Evolutionary conservation across 2,329 filamentous ascomycete genomes (phyloP), one percentile per base, ranked within the genome.

Genomic region (Metarhizium anisopliae): DNA sequence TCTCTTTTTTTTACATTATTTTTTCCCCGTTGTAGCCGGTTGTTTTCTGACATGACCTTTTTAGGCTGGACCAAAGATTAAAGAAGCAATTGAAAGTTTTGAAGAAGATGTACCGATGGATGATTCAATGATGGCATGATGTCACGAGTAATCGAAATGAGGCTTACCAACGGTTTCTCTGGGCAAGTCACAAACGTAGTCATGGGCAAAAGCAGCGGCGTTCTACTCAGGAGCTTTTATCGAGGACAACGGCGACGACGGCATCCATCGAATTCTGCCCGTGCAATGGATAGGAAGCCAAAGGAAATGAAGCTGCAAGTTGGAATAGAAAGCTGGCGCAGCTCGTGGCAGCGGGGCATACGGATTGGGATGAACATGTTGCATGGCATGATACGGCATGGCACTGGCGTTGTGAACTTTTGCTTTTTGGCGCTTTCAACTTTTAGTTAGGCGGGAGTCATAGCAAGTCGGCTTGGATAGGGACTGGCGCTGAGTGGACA

Each of bases 61-160:
- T 14, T 30, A 96, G 92, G 90, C 93, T 64, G 91, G 90, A 61
- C 87, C 89, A 60, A 87, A 91, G 70, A 96, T 99, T 72, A 99
- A 97, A 73, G 91, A 96, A 69, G 91, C 90, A 18, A 96, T 99
- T 74, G 93, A 97, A 75, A 87, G 86, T 63, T 81, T 97, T 56
- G 90, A 95, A 65, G 86, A 91, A 56, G 86, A 89, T 58, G 84
- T 89, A 56, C 81, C 85, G 56, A 84, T 89, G 70, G 81, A 85
- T 59, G 82, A 85, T 67, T 83, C 80, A 58, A 83, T 84, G 77
- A 82, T 82, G 72, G 73, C 72, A 72, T 82, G 71, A 80, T 60
- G 59, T 62, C 65, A 69, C 58, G 63, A 64, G 57, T 61, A 63
- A 62, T 61, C 61, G 57, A 55, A 57, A 52, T 49, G 51, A 43